Evolutionary conservation across 2,329 filamentous ascomycete genomes (phyloP), one percentile per base, ranked within the genome.

Genomic region (Aspergillus pseudotamarii): DNA sequence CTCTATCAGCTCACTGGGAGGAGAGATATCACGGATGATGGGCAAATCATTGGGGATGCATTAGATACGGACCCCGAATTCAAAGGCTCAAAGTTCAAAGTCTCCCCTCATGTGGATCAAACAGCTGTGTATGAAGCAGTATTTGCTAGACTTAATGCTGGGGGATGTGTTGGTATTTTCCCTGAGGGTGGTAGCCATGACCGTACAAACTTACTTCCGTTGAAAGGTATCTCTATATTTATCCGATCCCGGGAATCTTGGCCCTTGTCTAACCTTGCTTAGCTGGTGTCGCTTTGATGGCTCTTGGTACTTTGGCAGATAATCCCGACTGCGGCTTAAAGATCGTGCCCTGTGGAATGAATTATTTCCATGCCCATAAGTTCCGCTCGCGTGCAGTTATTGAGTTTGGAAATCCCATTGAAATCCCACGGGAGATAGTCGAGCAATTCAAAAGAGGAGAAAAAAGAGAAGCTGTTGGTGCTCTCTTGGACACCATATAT

Each of bases 361-460:
- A 99, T 79, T 99, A 99, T 80, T 99, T 99, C 81, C 94, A 98
- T 79, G 92, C 94, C 0, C 94, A 99, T 84, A 99, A 98, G 78
- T 99, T 99, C 80, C 91, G 94, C 53, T 98, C 94, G 67, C 88
- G 95, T 75, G 95, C 94, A 41, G 94, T 99, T 5, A 89, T 98
- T 64, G 95, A 99, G 75, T 99, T 98, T 72, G 95, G 95, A 10
- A 89, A 88, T 30, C 93, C 95, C 0, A 89, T 98, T 66, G 91
- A 96, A 68, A 89, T 98, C 11, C 91, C 93, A 0, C 82, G 83
- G 23, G 91, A 96, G 72, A 81, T 97, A 38, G 92, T 97, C 6
- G 86, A 94, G 66, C 89, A 93, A 78, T 98, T 97, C 80, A 91
- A 89, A 77, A 88, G 85, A 66, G 93, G 93, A 61, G 88, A 96